phyloP scores from a whole-genome alignment of 106 monocot species.

The Dendrobium nobile region DNA sequence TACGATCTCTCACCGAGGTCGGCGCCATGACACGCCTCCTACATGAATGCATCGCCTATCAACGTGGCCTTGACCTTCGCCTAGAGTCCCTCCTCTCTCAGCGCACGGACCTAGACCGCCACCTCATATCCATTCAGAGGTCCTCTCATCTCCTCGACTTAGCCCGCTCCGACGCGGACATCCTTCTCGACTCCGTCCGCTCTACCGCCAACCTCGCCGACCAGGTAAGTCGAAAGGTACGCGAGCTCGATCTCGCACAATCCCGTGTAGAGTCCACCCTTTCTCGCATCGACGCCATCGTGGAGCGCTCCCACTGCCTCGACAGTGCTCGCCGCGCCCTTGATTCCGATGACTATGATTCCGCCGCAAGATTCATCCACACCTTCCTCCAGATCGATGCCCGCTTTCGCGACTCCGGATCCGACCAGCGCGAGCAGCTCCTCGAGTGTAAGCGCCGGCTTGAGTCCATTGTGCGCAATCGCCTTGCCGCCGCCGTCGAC shows the following conservation, averaged over 20 bases:
- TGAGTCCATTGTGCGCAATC: slow-evolving; percentile 44
- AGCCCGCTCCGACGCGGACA: slow-evolving; percentile 50
- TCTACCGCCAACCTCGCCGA: slow-evolving; percentile 69
- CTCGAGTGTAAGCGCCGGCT: slow-evolving; percentile 56
- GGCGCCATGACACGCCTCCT: slow-evolving; percentile 86
- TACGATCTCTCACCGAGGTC: slow-evolving; percentile 74
- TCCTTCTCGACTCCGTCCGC: slow-evolving; percentile 47
- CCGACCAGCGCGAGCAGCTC: slow-evolving; percentile 67
- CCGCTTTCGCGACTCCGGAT: slow-evolving; percentile 30
- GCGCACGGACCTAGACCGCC: slow-evolving; percentile 83
- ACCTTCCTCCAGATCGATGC: slow-evolving; percentile 75
- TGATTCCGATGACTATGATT: slow-evolving; percentile 50
- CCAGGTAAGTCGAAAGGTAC: slow-evolving; percentile 54
- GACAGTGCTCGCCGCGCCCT: slow-evolving; percentile 47
- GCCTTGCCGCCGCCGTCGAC: slow-evolving; percentile 62
- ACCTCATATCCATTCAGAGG: slow-evolving; percentile 47
- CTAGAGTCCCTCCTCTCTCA: slow-evolving; percentile 69
- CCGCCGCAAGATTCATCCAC: slow-evolving; percentile 50
- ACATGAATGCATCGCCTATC: slow-evolving; percentile 96
- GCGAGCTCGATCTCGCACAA: slow-evolving; percentile 74
- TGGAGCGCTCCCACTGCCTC: slow-evolving; percentile 55
- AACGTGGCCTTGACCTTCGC: slow-evolving; percentile 67
- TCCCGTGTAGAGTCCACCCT: slow-evolving; percentile 54
- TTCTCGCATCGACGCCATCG: slow-evolving; percentile 50
- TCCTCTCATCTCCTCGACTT: slow-evolving; percentile 55